phyloP scores from a whole-genome alignment of 1,284 basidiomycete genomes.

The Kalmanozyma brasiliensis region DNA sequence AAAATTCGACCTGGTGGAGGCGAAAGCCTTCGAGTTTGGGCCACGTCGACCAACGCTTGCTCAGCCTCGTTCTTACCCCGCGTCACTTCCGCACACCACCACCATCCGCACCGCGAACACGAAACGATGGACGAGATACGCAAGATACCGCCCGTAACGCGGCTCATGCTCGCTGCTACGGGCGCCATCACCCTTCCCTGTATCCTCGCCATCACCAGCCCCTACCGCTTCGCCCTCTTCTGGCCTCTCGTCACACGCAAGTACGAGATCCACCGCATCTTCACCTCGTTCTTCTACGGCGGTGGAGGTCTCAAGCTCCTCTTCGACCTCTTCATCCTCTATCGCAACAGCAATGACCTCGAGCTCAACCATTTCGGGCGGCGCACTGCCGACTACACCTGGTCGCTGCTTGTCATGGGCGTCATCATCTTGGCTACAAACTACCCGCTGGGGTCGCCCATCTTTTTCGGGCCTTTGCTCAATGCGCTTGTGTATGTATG shows the following conservation, averaged over 20 bases:
- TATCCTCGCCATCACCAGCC: constrained; percentile 73
- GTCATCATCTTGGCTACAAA: constrained; percentile 71
- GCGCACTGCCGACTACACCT: constrained; percentile 57
- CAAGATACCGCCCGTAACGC: constrained; percentile 87
- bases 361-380: constrained; percentile 55
- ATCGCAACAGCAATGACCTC: constrained; percentile 52
- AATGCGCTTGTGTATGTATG: constrained; percentile 71
- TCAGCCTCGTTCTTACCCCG: constrained; percentile 8
- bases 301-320: constrained; percentile 62
- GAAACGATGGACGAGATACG: constrained; percentile 44
- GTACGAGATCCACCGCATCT: constrained; percentile 78
- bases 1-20: background rate
- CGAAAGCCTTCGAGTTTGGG: background rate
- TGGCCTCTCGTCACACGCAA: constrained; percentile 70
- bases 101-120: background rate
- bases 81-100: constrained; percentile 4
- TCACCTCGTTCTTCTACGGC: constrained; percentile 81
- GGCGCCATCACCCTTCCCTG: constrained; percentile 75
- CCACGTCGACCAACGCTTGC: constrained; percentile 27
- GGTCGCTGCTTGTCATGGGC: constrained; percentile 56
- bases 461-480: constrained; percentile 78
- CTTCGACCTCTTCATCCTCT: constrained; percentile 59
- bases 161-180: constrained; percentile 76
- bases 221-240: constrained; percentile 75
- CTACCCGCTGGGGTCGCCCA: constrained; percentile 74